phyloP scores from a whole-genome alignment of 2,329 filamentous ascomycete species.

The Alternaria viburni region DNA sequence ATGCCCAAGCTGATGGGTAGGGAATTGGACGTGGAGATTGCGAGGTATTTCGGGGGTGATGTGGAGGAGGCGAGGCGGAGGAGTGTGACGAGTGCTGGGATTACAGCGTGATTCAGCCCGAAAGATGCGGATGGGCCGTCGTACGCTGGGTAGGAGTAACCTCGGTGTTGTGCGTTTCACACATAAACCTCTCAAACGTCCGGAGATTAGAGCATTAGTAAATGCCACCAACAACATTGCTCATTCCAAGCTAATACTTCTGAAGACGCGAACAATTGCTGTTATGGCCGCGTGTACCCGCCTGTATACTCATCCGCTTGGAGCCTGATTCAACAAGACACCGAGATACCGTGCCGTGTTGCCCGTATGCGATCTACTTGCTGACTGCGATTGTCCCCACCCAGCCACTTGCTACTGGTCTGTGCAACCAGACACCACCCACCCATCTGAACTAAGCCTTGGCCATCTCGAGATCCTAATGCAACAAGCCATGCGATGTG shows the following conservation, averaged over 20 bases:
- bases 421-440: background rate
- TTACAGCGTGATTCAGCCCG: background rate
- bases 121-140: background rate
- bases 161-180: background rate
- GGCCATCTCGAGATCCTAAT: background rate
- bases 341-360: background rate
- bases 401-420: background rate
- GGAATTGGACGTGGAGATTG: slow-evolving; percentile 11
- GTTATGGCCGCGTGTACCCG: background rate
- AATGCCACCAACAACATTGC: background rate
- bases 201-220: background rate
- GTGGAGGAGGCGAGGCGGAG: slow-evolving; percentile 14
- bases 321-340: background rate
- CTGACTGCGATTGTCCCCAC: background rate
- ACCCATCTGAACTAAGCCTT: background rate
- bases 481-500: background rate
- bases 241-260: background rate
- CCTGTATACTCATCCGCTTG: background rate
- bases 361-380: background rate
- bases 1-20: slow-evolving; percentile 13
- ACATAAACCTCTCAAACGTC: background rate
- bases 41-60: slow-evolving; percentile 14
- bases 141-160: background rate
- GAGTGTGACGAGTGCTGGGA: background rate
- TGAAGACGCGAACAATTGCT: background rate